Conservation (phyloP, 225 moss, liverwort and hornwort species). For the Neckera pumila region DNA sequence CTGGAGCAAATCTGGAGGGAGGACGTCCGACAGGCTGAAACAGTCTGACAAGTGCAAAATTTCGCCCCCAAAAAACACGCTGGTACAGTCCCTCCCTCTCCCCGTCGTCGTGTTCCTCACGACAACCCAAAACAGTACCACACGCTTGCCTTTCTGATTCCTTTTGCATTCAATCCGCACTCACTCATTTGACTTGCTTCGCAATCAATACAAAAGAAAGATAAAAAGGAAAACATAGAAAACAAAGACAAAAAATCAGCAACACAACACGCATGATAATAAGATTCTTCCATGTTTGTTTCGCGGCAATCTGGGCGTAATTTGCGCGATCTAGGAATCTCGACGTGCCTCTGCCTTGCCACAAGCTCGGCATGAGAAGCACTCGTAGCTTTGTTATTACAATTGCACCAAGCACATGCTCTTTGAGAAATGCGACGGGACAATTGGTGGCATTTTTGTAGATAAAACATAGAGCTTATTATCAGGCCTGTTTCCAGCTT, state of each 20-base stretch:
- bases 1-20: too few species aligned
- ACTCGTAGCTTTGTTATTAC: neutral
- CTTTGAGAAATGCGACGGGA: neutral
- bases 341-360: neutral
- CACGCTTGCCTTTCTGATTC: neutral
- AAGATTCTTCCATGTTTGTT: neutral
- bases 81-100: neutral
- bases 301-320: neutral
- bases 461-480: neutral
- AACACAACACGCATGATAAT: too few species aligned
- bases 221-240: too few species aligned
- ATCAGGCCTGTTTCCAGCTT: neutral
- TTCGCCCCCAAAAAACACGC: too few species aligned
- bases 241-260: too few species aligned
- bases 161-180: neutral
- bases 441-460: neutral
- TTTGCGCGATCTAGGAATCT: neutral
- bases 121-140: neutral
- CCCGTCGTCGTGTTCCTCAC: neutral
- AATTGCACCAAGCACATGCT: neutral
- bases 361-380: neutral
- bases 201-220: neutral
- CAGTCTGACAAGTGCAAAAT: too few species aligned
- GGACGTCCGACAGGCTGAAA: too few species aligned
- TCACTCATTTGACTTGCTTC: neutral